phyloP scores from a whole-genome alignment of 768 basidiomycete species.

The Boletus fagicola region DNA sequence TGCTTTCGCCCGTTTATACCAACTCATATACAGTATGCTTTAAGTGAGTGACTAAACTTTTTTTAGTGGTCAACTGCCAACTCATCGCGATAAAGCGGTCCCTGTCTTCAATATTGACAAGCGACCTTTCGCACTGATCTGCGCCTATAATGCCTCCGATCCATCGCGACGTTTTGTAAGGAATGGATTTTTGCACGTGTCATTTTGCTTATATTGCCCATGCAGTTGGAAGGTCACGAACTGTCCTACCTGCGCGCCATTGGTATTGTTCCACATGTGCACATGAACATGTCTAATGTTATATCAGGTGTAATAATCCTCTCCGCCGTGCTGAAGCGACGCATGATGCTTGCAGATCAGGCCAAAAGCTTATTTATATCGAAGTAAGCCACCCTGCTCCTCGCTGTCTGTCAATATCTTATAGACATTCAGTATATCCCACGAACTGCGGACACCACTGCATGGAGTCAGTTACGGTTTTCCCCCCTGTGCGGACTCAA shows the following conservation, averaged over 20 bases:
- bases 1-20: constrained; percentile 83
- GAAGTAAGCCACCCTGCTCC: constrained; percentile 50
- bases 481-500: not conserved
- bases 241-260: constrained; percentile 90
- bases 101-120: constrained; percentile 94
- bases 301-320: constrained; percentile 80
- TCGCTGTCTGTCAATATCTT: constrained; percentile 1
- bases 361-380: constrained; percentile 91
- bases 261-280: constrained; percentile 39
- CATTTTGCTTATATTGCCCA: constrained; percentile 9
- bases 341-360: constrained; percentile 94
- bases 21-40: constrained; percentile 76
- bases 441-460: constrained; percentile 86
- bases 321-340: constrained; percentile 85
- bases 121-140: constrained; percentile 85
- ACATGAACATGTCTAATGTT: constrained; percentile 1
- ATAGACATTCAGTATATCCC: constrained; percentile 66
- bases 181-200: not conserved
- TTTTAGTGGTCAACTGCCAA: constrained; percentile 3
- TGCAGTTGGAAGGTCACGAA: constrained; percentile 82
- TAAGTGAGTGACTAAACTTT: constrained; percentile 53
- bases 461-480: constrained; percentile 63
- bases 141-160: constrained; percentile 85
- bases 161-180: constrained; percentile 78
- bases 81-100: constrained; percentile 53